These are phyloP conservation scores for Wickerhamiella sorbophila DNA, from an alignment of 805 yeast genomes.

Conservation along the genomic window DNA sequence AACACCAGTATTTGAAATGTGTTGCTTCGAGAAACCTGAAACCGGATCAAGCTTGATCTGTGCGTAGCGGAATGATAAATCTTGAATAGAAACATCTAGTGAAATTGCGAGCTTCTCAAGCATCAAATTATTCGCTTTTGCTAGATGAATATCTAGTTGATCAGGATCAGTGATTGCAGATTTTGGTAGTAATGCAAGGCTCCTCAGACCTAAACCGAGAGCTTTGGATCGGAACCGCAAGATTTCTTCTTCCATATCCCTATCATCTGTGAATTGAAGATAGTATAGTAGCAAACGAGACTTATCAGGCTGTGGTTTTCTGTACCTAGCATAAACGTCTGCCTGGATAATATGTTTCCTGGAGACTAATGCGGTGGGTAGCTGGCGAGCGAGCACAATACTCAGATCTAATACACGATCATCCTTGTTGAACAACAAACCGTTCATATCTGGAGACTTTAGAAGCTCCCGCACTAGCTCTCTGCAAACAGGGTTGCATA, in stretches of 20 bases:
- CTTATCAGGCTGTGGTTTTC: background rate
- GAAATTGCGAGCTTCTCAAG: background rate
- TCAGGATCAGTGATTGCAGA: background rate
- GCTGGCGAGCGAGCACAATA: background rate
- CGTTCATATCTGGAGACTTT: background rate
- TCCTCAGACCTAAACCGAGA: background rate
- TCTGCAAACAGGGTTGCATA: background rate
- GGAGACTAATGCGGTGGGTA: background rate
- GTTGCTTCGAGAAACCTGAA: background rate
- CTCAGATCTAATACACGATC: background rate
- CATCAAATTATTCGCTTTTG: background rate
- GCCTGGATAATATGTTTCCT: background rate
- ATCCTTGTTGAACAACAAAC: background rate
- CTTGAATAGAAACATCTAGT: background rate
- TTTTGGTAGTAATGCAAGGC: background rate
- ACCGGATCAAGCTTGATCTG: background rate
- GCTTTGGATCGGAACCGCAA: background rate
- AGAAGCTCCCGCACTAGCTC: background rate
- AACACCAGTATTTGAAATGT: background rate
- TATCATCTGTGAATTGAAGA: background rate
- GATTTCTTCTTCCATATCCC: background rate
- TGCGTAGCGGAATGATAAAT: no score
- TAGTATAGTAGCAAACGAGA: background rate
- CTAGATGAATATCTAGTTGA: background rate
- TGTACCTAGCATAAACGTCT: background rate